Conservation (phyloP, 495 filamentous ascomycete species). For the Chaetomium fimeti region DNA sequence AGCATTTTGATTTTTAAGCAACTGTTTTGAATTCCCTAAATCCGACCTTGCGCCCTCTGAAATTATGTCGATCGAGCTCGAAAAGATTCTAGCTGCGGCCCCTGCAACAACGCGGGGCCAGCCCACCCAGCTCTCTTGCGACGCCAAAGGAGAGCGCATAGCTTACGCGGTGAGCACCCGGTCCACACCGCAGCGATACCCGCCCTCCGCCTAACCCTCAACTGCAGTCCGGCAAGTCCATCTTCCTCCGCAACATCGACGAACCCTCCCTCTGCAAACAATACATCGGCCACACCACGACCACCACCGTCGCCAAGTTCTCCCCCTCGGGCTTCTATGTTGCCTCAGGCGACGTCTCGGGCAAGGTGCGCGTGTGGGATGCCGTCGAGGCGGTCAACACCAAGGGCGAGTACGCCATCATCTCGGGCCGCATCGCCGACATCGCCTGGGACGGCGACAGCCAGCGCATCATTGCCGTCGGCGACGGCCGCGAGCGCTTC, state of each 20-base stretch:
- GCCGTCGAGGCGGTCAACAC: constrained; percentile 62
- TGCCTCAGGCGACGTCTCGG: constrained; percentile 86
- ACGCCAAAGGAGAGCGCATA: constrained; percentile 87
- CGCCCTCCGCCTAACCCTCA: background rate
- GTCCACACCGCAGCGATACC: background rate
- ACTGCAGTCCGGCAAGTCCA: constrained; percentile 83
- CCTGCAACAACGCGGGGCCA: constrained; percentile 83
- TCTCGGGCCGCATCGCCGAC: constrained; percentile 92
- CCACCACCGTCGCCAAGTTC: constrained; percentile 90
- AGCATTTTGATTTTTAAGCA: background rate
- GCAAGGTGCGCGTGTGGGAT: constrained; percentile 88
- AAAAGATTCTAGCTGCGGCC: constrained; percentile 56
- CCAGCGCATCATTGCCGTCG: constrained; percentile 93
- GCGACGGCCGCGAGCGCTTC: constrained; percentile 88
- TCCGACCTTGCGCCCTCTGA: background rate
- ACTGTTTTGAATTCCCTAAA: background rate
- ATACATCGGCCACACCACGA: constrained; percentile 84
- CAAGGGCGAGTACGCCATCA: constrained; percentile 88
- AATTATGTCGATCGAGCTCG: constrained; percentile 53
- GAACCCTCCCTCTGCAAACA: constrained; percentile 77
- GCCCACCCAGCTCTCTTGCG: constrained; percentile 84
- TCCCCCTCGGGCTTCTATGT: constrained; percentile 93
- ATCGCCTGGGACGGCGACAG: constrained; percentile 97
- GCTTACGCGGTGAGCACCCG: constrained; percentile 76
- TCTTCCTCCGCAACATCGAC: constrained; percentile 91